Percentiles rank a stretch among this genome's conserved stretches.
Conservation (phyloP, 371 early-diverging fungal species). For the Mucor indicus region DNA sequence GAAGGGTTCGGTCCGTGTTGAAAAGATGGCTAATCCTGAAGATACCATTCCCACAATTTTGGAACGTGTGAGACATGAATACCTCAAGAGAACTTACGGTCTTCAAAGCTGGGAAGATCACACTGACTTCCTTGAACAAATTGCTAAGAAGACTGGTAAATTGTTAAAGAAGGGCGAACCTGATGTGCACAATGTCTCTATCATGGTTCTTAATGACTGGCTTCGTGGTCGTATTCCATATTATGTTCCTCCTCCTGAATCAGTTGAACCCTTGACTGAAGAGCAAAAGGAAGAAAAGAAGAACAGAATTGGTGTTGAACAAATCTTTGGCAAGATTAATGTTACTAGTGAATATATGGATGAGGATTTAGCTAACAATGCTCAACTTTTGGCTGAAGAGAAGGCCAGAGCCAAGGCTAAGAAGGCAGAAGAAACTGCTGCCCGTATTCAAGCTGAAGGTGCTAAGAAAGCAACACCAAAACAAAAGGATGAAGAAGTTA, state of each 20-base stretch:
- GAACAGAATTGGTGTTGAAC: constrained; percentile 63
- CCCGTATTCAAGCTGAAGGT: constrained; percentile 1
- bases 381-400: constrained; percentile 48
- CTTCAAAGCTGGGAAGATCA: constrained; percentile 81
- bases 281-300: constrained; percentile 34
- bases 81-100: constrained; percentile 89
- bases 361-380: constrained; percentile 71
- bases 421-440: constrained; percentile 41
- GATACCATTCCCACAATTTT: constrained; percentile 90
- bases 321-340: constrained; percentile 80
- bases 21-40: constrained; percentile 93
- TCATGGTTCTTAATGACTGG: constrained; percentile 99
- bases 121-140: constrained; percentile 87
- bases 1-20: constrained; percentile 97
- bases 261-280: constrained; percentile 28
- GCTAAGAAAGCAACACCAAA: constrained; percentile 1
- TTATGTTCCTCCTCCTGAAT: constrained; percentile 83
- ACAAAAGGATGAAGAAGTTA: constrained; percentile 40
- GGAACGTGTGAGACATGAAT: constrained; percentile 83
- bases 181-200: constrained; percentile 90
- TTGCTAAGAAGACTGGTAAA: constrained; percentile 91
- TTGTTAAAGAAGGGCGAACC: constrained; percentile 97
- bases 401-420: constrained; percentile 46
- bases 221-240: constrained; percentile 98
- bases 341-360: constrained; percentile 76